These are phyloP conservation scores for Bretschneidera sinensis DNA, from an alignment of 345 rosid species.

Conservation along the genomic window DNA sequence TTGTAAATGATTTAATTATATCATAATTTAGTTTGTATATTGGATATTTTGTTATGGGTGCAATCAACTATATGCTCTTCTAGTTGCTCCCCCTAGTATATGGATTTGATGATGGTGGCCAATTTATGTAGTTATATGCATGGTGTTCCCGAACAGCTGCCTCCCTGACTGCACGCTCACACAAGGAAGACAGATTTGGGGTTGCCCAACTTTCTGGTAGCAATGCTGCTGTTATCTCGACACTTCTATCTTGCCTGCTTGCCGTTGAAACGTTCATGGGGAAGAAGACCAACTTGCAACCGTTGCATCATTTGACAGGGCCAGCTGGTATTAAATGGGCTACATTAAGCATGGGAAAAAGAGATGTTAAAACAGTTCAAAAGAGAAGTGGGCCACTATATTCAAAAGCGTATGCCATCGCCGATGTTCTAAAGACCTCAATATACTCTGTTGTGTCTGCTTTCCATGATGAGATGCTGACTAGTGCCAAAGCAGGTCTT, in stretches of 20 bases:
- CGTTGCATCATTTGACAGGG: constrained; percentile 59
- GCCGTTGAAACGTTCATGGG: constrained; percentile 85
- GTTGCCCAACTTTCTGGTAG: constrained; percentile 94
- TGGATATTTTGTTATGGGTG: no score
- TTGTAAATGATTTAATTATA: no score
- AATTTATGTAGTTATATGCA: constrained; percentile 51
- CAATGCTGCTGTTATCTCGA: constrained; percentile 63
- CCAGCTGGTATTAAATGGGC: constrained; percentile 71
- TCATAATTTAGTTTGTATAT: no score
- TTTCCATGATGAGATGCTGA: constrained; percentile 73
- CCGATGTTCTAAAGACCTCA: constrained; percentile 74
- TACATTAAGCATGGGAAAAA: constrained; percentile 47
- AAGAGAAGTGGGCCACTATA: constrained; percentile 45
- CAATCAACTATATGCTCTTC: no score
- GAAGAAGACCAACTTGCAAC: constrained; percentile 67
- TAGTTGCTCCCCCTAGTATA: no score
- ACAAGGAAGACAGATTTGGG: constrained; percentile 75
- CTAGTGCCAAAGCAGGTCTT: constrained; percentile 49
- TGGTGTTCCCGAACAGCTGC: constrained; percentile 79
- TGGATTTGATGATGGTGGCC: not conserved
- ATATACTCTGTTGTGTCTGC: constrained; percentile 59
- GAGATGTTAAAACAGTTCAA: constrained; percentile 45
- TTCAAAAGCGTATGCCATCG: constrained; percentile 61
- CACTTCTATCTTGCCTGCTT: constrained; percentile 68
- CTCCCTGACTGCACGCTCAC: constrained; percentile 68